phyloP scores from a whole-genome alignment of 345 rosid genomes.

The Aquilaria sinensis region DNA sequence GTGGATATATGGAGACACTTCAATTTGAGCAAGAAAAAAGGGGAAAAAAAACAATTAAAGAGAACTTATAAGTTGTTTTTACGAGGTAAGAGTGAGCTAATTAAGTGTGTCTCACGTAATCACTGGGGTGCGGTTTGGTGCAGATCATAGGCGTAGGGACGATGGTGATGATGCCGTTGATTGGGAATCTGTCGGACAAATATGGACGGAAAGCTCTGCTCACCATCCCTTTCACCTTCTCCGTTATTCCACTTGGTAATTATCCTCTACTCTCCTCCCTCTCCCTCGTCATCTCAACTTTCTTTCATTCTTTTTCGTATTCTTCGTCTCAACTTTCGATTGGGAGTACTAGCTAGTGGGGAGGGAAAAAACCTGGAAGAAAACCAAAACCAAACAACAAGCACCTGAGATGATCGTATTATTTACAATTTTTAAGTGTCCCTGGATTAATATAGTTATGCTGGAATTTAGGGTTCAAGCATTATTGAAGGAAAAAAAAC shows the following conservation, averaged over 20 bases:
- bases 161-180: slow-evolving; percentile 47
- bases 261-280: not conserved
- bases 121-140: not conserved
- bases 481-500: too few relatives aligned
- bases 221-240: slow-evolving; percentile 45
- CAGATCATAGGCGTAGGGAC: slow-evolving; percentile 61
- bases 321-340: not conserved
- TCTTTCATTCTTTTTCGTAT: not conserved
- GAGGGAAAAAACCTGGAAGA: not conserved
- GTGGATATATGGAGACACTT: too few relatives aligned
- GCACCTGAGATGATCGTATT: too few relatives aligned
- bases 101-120: too few relatives aligned
- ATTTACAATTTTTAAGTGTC: too few relatives aligned
- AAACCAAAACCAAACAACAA: too few relatives aligned
- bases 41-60: too few relatives aligned
- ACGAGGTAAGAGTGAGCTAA: too few relatives aligned
- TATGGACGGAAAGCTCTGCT: slow-evolving; percentile 66
- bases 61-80: too few relatives aligned
- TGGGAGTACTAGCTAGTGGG: not conserved
- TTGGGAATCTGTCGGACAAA: slow-evolving; percentile 54
- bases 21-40: too few relatives aligned
- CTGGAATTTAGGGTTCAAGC: too few relatives aligned
- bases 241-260: slow-evolving; percentile 47
- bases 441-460: too few relatives aligned
- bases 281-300: not conserved